phyloP scores from a whole-genome alignment of 1,284 basidiomycete species.

The Cerrena zonata region DNA sequence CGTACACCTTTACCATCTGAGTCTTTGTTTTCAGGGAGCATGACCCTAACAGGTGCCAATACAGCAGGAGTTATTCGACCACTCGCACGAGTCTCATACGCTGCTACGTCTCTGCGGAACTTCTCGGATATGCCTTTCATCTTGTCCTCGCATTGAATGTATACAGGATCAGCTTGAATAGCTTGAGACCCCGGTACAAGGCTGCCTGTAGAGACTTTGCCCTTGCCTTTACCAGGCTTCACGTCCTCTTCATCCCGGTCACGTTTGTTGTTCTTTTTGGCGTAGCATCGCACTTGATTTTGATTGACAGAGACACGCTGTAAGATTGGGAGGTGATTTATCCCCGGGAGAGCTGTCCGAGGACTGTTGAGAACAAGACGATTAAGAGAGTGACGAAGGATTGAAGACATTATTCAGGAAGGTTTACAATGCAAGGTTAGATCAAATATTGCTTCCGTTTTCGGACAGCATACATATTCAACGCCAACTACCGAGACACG shows the following conservation, averaged over 20 bases:
- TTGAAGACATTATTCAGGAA: neutral
- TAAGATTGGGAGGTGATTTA: neutral
- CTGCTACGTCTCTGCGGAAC: constrained; percentile 66
- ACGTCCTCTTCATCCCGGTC: constrained; percentile 1
- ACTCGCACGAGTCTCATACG: constrained; percentile 60
- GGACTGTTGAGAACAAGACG: neutral
- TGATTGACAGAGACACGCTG: neutral
- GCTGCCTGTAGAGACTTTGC: constrained; percentile 12
- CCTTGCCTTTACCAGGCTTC: constrained; percentile 2
- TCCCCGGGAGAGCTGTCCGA: neutral
- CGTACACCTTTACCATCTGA: constrained; percentile 26
- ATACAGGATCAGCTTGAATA: constrained; percentile 39
- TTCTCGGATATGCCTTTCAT: constrained; percentile 62
- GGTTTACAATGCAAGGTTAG: no score
- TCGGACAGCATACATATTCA: neutral
- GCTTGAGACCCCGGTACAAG: constrained; percentile 32
- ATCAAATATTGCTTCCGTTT: neutral
- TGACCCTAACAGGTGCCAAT: constrained; percentile 63
- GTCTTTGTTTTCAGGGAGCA: constrained; percentile 37
- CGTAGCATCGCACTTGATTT: constrained; percentile 7
- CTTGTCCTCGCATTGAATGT: constrained; percentile 51
- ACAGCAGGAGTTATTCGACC: constrained; percentile 70
- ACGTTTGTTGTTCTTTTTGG: constrained; percentile 13
- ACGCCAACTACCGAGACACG: no score
- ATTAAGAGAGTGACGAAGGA: neutral